Evolutionary conservation across 2,329 filamentous ascomycete species (phyloP).

Genomic region (Cryphonectria radicalis): DNA sequence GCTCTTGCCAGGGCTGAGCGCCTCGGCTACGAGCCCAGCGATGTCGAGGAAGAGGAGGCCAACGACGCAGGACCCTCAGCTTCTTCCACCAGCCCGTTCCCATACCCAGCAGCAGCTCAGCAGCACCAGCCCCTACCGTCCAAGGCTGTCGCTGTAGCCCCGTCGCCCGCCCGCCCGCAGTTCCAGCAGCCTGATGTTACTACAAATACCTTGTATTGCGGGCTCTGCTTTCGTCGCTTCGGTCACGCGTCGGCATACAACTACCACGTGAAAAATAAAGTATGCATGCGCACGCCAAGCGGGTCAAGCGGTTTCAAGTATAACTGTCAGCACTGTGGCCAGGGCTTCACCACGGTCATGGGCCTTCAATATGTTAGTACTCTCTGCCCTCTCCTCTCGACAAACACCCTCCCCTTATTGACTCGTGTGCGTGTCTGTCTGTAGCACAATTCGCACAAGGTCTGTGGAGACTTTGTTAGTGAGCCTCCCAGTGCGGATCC

Average conservation of each 20-base stretch:
- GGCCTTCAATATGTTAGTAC: slow-evolving; percentile 48
- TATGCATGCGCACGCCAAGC: slow-evolving; percentile 39
- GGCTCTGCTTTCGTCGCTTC: slow-evolving; percentile 31
- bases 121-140: slow-evolving; percentile 43
- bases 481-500: slow-evolving; percentile 29
- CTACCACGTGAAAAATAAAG: slow-evolving; percentile 42
- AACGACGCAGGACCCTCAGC: neutral
- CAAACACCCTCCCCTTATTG: slow-evolving; percentile 13
- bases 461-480: slow-evolving; percentile 50
- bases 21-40: slow-evolving; percentile 58
- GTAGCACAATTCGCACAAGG: slow-evolving; percentile 46
- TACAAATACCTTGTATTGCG: slow-evolving; percentile 16
- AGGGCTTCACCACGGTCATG: slow-evolving; percentile 47
- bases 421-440: neutral
- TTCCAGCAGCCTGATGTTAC: neutral
- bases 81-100: neutral
- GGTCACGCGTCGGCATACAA: slow-evolving; percentile 3
- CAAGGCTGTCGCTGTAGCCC: slow-evolving; percentile 24
- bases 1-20: slow-evolving; percentile 60
- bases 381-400: neutral
- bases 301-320: slow-evolving; percentile 39
- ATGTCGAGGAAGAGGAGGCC: slow-evolving; percentile 45
- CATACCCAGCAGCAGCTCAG: neutral
- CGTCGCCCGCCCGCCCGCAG: neutral
- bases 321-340: slow-evolving; percentile 51